Percentiles rank a stretch among this genome's conserved stretches.
phyloP scores from a whole-genome alignment of 371 early-diverging fungal species.

The Amoeboaphelidium occidentale region DNA sequence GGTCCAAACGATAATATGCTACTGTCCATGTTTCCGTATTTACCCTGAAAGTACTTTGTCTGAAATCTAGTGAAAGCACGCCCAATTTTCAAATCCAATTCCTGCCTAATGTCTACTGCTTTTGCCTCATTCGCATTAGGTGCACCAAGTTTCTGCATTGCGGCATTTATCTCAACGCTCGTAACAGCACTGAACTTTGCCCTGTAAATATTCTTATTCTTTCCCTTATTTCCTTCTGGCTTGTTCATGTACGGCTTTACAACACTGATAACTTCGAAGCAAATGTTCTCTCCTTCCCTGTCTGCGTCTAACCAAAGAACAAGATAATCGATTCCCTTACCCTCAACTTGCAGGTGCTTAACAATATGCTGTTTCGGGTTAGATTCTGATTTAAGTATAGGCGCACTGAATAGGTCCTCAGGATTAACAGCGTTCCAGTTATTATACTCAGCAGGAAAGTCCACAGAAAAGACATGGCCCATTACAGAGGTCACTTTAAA shows the following conservation, averaged over 20 bases:
- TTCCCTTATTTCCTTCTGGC: constrained; percentile 1
- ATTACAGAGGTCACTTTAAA: constrained; percentile 61
- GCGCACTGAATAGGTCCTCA: constrained; percentile 33
- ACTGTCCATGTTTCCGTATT: constrained; percentile 22
- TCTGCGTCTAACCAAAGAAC: constrained; percentile 99
- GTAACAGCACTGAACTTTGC: constrained; percentile 16
- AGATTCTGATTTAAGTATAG: constrained; percentile 17
- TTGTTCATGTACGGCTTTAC: constrained; percentile 12
- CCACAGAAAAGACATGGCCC: constrained; percentile 46
- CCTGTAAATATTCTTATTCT: background rate
- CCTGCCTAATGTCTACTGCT: constrained; percentile 79
- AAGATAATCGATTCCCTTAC: constrained; percentile 31
- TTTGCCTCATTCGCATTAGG: constrained; percentile 46
- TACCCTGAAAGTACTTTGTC: constrained; percentile 34
- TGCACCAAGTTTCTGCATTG: constrained; percentile 40
- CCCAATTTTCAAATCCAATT: constrained; percentile 94
- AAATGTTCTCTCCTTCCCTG: constrained; percentile 97
- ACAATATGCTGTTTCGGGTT: constrained; percentile 23
- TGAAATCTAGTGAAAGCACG: constrained; percentile 90
- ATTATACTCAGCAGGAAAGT: constrained; percentile 30
- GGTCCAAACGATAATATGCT: constrained; percentile 70
- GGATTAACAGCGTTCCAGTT: constrained; percentile 33
- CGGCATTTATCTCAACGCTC: constrained; percentile 43
- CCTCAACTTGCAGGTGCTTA: constrained; percentile 33
- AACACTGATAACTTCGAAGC: constrained; percentile 48